Conservation (phyloP, 805 yeast species). For the Blastobotrys parvus region DNA sequence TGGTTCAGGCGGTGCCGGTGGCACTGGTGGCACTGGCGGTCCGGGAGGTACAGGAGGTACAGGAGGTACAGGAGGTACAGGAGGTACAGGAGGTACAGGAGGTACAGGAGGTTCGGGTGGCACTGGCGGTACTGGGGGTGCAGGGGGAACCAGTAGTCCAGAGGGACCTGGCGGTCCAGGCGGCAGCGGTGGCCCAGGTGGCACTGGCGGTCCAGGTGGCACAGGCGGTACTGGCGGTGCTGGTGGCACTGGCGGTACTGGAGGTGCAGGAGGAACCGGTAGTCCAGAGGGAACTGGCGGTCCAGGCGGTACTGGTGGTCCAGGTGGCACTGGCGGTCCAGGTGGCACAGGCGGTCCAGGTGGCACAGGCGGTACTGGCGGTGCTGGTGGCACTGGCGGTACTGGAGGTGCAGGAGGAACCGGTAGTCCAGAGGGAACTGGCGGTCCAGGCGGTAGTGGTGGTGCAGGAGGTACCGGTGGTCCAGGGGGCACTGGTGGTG, state of each 20-base stretch:
- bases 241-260: not conserved
- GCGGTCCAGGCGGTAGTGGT: not conserved
- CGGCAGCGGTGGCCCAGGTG: too few species aligned
- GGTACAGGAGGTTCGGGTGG: not conserved
- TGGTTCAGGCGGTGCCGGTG: not conserved
- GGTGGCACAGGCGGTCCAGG: not conserved
- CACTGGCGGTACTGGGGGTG: not conserved
- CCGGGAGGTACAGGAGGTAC: not conserved
- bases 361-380: not conserved
- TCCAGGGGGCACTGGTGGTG: not conserved
- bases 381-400: not conserved
- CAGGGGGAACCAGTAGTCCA: not conserved
- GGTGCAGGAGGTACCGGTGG: not conserved
- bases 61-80: not conserved
- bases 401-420: not conserved
- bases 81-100: too few species aligned
- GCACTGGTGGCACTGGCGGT: not conserved
- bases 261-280: not conserved
- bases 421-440: not conserved
- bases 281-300: not conserved
- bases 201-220: not conserved
- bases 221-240: not conserved
- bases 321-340: not conserved
- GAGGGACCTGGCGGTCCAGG: too few species aligned
- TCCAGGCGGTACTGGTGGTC: not conserved